Evolutionary conservation across 2,329 filamentous ascomycete genomes (phyloP).

Genomic region (Colletotrichum aenigma): DNA sequence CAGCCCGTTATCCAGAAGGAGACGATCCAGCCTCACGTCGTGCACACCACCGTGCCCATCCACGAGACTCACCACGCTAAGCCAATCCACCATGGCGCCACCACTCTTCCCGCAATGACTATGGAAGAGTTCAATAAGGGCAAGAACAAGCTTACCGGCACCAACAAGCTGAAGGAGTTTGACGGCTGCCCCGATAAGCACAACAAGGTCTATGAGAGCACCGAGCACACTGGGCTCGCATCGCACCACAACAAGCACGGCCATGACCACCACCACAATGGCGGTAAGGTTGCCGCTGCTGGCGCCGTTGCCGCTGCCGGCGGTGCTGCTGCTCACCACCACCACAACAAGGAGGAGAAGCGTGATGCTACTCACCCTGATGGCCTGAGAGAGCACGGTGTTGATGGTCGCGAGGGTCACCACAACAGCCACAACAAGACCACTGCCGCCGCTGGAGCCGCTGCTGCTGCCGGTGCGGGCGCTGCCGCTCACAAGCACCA

Average conservation of each 20-base stretch:
- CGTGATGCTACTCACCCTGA: not conserved
- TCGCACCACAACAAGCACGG: not conserved
- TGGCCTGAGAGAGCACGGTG: not conserved
- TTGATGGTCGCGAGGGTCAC: not conserved
- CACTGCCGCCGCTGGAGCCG: not conserved
- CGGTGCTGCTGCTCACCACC: not conserved
- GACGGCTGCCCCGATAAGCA: conserved; percentile 63
- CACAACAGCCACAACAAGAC: not conserved
- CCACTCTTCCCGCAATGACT: conserved; percentile 66
- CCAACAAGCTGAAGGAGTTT: conserved; percentile 55
- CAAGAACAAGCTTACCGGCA: conserved; percentile 18
- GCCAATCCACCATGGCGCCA: conserved; percentile 68
- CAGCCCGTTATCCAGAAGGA: conserved; percentile 76
- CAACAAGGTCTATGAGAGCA: conserved; percentile 23
- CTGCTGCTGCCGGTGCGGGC: not conserved
- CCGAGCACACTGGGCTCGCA: not conserved
- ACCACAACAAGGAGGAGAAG: not conserved
- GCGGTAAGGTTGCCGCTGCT: not conserved
- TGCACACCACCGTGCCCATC: conserved; percentile 75
- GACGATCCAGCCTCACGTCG: conserved; percentile 67
- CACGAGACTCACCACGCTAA: conserved; percentile 75
- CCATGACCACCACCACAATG: not conserved
- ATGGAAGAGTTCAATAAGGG: conserved; percentile 67
- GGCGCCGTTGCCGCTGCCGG: not conserved
- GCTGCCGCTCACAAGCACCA: not conserved